Conservation (phyloP, 495 filamentous ascomycete species). For the Penicillium coprophilum region DNA sequence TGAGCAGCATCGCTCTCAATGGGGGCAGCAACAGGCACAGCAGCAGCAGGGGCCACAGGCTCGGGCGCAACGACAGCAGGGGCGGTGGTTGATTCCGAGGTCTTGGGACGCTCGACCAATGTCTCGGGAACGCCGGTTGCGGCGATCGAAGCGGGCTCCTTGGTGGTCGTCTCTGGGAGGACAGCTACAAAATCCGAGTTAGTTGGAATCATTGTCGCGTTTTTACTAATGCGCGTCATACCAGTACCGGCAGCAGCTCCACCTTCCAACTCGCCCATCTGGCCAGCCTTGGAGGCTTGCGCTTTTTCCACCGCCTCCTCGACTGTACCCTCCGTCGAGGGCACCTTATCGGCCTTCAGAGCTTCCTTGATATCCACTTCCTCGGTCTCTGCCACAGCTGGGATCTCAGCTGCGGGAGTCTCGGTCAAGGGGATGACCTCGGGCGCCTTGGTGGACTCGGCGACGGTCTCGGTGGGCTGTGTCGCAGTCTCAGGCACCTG, state of each 20-base stretch:
- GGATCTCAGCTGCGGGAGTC: slow-evolving; percentile 23
- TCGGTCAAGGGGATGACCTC: slow-evolving; percentile 16
- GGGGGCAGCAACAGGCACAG: slow-evolving; percentile 5
- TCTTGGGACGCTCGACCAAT: slow-evolving; percentile 37
- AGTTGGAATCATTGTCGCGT: slow-evolving; percentile 2
- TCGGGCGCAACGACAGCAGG: slow-evolving; percentile 8
- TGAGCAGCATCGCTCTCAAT: slow-evolving; percentile 27
- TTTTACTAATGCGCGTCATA: slow-evolving; percentile 12
- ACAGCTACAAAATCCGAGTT: slow-evolving; percentile 15
- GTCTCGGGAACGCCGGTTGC: slow-evolving; percentile 11
- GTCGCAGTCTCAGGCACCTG: slow-evolving; percentile 18
- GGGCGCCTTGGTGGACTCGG: slow-evolving; percentile 24
- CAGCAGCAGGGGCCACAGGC: slow-evolving; percentile 11
- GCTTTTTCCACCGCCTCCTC: slow-evolving; percentile 32
- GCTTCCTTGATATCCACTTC: slow-evolving; percentile 12
- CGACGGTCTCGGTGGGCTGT: slow-evolving; percentile 22
- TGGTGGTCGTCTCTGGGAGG: slow-evolving; percentile 26
- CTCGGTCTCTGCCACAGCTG: slow-evolving; percentile 19
- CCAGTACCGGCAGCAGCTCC: slow-evolving; percentile 22
- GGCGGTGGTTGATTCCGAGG: slow-evolving; percentile 18
- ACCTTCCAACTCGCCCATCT: slow-evolving; percentile 19
- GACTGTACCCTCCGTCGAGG: slow-evolving; percentile 21
- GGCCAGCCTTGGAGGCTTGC: slow-evolving; percentile 28
- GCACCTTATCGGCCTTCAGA: slow-evolving; percentile 19
- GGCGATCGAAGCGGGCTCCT: slow-evolving; percentile 20